These are phyloP conservation scores for Termitomyces heimii DNA, from an alignment of 768 basidiomycete genomes.

Conservation along the genomic window DNA sequence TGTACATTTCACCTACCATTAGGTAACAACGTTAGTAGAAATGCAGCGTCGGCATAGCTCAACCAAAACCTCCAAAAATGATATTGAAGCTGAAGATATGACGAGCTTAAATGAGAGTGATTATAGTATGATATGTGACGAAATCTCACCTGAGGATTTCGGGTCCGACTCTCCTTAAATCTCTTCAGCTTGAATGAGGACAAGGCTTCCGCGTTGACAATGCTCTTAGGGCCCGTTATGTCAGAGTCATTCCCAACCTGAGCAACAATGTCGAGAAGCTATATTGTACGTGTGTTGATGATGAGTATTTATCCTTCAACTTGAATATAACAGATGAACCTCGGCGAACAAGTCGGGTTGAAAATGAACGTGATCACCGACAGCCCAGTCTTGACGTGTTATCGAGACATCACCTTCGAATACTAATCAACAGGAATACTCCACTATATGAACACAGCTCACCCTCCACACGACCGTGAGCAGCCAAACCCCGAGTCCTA, in stretches of 20 bases:
- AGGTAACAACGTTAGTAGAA: conserved; percentile 8
- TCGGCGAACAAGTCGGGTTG: conserved; percentile 3
- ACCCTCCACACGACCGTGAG: conserved; percentile 12
- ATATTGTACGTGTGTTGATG: not conserved
- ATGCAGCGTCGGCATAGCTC: conserved; percentile 8
- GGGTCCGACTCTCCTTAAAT: conserved; percentile 3
- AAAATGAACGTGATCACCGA: conserved; percentile 10
- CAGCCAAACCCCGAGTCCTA: conserved; percentile 7
- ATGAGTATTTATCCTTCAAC: not conserved
- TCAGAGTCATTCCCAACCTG: conserved; percentile 9
- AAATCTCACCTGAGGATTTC: not conserved
- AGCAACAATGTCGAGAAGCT: conserved; percentile 5
- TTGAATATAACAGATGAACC: not conserved
- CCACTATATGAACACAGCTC: not conserved
- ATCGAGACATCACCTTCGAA: conserved; percentile 10
- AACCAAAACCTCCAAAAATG: conserved; percentile 5
- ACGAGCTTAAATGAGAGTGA: not conserved
- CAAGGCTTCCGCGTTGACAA: conserved; percentile 5
- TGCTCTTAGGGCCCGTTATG: conserved; percentile 7
- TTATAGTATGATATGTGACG: not conserved
- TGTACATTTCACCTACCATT: not conserved
- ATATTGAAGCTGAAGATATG: conserved; percentile 3
- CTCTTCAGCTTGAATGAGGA: conserved; percentile 8
- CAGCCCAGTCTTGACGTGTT: conserved; percentile 10
- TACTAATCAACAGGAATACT: not conserved